Percentiles rank a stretch among this genome's conserved stretches.
These are phyloP conservation scores for Boletus reticulatus DNA, from an alignment of 768 basidiomycete genomes.

Conservation along the genomic window DNA sequence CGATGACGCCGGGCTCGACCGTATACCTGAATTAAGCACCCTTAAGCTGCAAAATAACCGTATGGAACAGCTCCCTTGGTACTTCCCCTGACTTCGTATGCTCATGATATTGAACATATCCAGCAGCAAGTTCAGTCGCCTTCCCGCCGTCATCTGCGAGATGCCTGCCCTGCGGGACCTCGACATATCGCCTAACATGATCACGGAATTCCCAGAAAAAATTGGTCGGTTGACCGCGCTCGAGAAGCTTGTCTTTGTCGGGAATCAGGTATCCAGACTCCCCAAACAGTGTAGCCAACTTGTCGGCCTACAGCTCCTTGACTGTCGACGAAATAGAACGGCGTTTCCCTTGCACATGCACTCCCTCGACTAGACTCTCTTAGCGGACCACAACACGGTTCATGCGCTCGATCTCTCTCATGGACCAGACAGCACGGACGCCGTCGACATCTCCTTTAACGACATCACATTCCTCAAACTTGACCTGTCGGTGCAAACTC, in stretches of 20 bases:
- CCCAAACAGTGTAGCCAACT: conserved; percentile 61
- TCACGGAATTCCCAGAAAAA: conserved; percentile 76
- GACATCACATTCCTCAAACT: conserved; percentile 81
- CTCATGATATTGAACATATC: conserved; percentile 87
- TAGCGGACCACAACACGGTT: conserved; percentile 81
- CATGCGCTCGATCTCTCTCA: conserved; percentile 78
- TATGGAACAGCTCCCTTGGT: conserved; percentile 81
- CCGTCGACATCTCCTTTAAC: conserved; percentile 79
- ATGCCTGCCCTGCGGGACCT: conserved; percentile 77
- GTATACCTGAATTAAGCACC: conserved; percentile 63
- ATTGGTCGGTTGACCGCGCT: conserved; percentile 69
- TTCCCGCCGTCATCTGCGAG: conserved; percentile 75
- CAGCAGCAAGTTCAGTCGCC: conserved; percentile 84
- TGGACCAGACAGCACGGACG: conserved; percentile 56
- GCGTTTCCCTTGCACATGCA: conserved; percentile 65
- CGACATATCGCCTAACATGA: conserved; percentile 93
- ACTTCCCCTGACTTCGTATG: conserved; percentile 70
- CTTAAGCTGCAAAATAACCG: conserved; percentile 90
- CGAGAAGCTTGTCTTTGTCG: conserved; percentile 76
- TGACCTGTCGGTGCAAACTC: conserved; percentile 43
- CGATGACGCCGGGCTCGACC: conserved; percentile 79
- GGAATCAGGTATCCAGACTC: conserved; percentile 75
- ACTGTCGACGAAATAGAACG: conserved; percentile 83
- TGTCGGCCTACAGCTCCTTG: conserved; percentile 62
- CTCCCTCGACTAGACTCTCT: conserved; percentile 69